Conservation (phyloP, 1,284 basidiomycete species). For the Entoloma clypeatum region DNA sequence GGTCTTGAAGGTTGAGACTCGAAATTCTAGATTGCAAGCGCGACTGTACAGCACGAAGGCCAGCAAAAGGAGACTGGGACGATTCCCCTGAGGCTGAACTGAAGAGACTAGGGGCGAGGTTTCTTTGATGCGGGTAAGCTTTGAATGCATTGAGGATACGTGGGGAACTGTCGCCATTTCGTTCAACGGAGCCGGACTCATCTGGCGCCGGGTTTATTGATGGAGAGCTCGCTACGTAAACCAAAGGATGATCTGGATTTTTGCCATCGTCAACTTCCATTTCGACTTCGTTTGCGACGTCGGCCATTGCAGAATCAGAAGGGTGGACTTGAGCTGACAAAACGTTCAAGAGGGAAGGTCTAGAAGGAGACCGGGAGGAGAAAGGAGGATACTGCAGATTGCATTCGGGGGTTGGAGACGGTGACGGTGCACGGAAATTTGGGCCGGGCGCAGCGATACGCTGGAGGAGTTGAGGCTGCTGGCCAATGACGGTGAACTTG, state of each 20-base stretch:
- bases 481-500: conserved; percentile 45
- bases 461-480: conserved; percentile 40
- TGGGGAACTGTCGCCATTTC: no score
- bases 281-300: not conserved
- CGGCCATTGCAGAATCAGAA: not conserved
- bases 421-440: conserved; percentile 25
- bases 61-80: conserved; percentile 7
- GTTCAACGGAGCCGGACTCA: no score
- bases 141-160: no score
- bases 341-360: conserved; percentile 19
- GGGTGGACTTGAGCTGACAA: conserved; percentile 9
- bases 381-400: conserved; percentile 14
- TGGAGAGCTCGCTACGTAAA: not conserved
- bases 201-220: no score
- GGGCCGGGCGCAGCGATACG: conserved; percentile 37
- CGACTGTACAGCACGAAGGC: conserved; percentile 19
- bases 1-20: conserved; percentile 14
- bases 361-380: conserved; percentile 12
- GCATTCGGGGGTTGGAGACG: conserved; percentile 27
- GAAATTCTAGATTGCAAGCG: conserved; percentile 18
- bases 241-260: not conserved
- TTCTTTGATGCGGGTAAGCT: not conserved
- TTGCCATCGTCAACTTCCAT: conserved; percentile 1
- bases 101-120: not conserved
- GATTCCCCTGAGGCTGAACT: not conserved